Evolutionary conservation across 2,329 filamentous ascomycete species (phyloP), one percentile per base, ranked within the genome.

Genomic region (Monilinia aucupariae): DNA sequence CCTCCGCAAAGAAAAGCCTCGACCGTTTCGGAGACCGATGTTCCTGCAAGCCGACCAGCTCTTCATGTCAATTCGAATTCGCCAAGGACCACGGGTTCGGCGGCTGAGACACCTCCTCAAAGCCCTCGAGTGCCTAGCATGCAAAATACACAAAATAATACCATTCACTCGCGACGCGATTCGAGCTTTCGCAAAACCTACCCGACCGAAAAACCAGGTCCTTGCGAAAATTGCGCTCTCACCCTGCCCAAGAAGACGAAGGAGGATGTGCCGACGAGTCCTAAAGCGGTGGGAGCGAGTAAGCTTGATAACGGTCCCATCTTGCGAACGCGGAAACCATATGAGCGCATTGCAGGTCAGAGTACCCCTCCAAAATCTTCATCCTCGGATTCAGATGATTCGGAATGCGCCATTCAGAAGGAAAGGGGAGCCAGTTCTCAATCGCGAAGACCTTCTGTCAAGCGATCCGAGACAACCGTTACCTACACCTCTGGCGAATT

Each of bases 171-270:
- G 20, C 79, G 81, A 41, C 79, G 80, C 64, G 84, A 86, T 64
- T 84, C 83, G 30, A 82, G 81, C 71, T 87, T 86, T 68, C 79
- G 80, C 64, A 80, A 81, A 69, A 87, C 85, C 0, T 87, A 87
- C 68, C 84, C 87, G 65, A 82, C 82, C n/a, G 84, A 85, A 32
- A 86, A 82, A 50, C 84, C 82, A 72, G 81, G 82, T 64, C 83
- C 85, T 27, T 89, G 86, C 72, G 83, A 87, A 66, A 89, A 88
- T 73, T 89, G 86, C 72, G 85, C 85, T 64, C 80, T 89, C 70
- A 88, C 85, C 0, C 75, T 89, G 9, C 86, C 86, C 0, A 79
- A 79, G 68, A 76, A 77, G 55, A 72, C 74, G 27, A 73, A 73
- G 60, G 74, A 75, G 15, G 64, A 68, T 37, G 27, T 65, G 4